Percentiles rank a stretch among this genome's conserved stretches.
Conservation (phyloP, 768 basidiomycete species). For the Collybia sp. region DNA sequence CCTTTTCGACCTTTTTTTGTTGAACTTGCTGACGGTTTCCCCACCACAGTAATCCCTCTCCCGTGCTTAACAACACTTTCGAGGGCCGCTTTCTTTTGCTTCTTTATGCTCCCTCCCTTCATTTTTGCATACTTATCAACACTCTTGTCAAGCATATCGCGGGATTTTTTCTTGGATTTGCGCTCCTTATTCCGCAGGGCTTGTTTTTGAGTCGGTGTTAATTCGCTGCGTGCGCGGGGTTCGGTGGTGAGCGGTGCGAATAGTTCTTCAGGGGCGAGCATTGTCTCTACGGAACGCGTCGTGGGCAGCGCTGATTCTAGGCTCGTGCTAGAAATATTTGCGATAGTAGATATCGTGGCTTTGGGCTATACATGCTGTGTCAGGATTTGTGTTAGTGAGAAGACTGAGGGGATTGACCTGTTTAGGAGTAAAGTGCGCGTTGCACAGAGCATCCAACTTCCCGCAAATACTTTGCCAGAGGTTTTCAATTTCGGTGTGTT, state of each 20-base stretch:
- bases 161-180: slow-evolving; percentile 67
- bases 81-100: slow-evolving; percentile 81
- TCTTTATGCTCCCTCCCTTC: slow-evolving; percentile 57
- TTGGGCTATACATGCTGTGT: slow-evolving; percentile 59
- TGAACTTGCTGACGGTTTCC: slow-evolving; percentile 50
- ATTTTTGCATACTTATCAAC: slow-evolving; percentile 59
- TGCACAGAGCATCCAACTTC: slow-evolving; percentile 91
- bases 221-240: slow-evolving; percentile 66
- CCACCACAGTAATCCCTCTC: slow-evolving; percentile 84
- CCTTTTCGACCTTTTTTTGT: slow-evolving; percentile 20
- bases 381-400: neutral
- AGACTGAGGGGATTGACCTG: slow-evolving; percentile 47
- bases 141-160: slow-evolving; percentile 57
- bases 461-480: slow-evolving; percentile 82
- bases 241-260: slow-evolving; percentile 55
- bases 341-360: slow-evolving; percentile 76
- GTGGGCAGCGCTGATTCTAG: slow-evolving; percentile 92
- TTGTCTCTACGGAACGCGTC: slow-evolving; percentile 63
- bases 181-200: slow-evolving; percentile 61
- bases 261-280: slow-evolving; percentile 94
- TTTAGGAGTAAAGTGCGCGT: slow-evolving; percentile 94
- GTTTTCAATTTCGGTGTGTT: slow-evolving; percentile 82
- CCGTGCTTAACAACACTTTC: slow-evolving; percentile 81
- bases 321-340: slow-evolving; percentile 75
- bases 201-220: slow-evolving; percentile 83